A percentile compares a stretch with the other conserved stretches of the same genome.
phyloP scores from a whole-genome alignment of 768 basidiomycete genomes.

The Chlorophyllum brunneum region DNA sequence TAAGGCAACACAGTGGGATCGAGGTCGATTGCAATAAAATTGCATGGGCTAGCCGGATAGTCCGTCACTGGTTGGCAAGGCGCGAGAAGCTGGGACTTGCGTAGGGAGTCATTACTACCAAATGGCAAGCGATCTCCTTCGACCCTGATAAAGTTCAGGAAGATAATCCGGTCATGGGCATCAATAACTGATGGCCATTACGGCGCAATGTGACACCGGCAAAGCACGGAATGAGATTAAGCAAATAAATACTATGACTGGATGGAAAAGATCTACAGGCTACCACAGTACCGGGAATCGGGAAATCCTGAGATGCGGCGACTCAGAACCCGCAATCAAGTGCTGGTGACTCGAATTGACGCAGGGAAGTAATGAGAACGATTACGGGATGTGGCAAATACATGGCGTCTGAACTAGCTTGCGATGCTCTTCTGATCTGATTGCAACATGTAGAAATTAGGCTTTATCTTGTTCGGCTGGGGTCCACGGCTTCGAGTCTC shows the following conservation, averaged over 20 bases:
- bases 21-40: too few species aligned
- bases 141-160: constrained; percentile 4
- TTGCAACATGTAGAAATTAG: neutral
- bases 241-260: neutral
- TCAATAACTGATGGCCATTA: neutral
- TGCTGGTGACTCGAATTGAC: neutral
- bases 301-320: neutral
- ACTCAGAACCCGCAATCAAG: neutral
- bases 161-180: neutral
- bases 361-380: neutral
- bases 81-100: too few species aligned
- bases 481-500: neutral
- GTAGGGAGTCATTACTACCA: too few species aligned
- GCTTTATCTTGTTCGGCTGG: constrained; percentile 9
- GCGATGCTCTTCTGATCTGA: neutral
- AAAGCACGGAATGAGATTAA: neutral
- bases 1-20: too few species aligned
- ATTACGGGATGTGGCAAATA: neutral
- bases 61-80: too few species aligned
- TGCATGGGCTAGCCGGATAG: too few species aligned
- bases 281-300: neutral
- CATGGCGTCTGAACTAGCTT: neutral
- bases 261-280: neutral
- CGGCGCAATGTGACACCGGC: neutral
- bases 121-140: too few species aligned